A percentile compares a stretch with the other conserved stretches of the same genome.
Evolutionary conservation across 2,329 filamentous ascomycete genomes (phyloP).

Genomic region (Shiraia bambusicola): DNA sequence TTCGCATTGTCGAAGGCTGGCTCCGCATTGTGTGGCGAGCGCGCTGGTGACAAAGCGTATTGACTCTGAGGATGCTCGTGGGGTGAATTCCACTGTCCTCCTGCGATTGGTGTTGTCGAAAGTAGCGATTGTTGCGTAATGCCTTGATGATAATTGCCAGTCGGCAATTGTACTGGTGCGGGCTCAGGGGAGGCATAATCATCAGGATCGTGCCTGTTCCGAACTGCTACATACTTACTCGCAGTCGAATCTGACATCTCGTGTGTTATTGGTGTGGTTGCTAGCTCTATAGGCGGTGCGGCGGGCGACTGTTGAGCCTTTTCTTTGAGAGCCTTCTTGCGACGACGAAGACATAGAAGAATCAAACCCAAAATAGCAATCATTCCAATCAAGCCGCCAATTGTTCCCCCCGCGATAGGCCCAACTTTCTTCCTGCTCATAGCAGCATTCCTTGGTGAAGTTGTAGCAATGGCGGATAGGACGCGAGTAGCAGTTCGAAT

Average conservation of each 20-base stretch:
- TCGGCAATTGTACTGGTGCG: slow-evolving; percentile 22
- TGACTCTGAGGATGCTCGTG: background rate
- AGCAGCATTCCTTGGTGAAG: slow-evolving; percentile 8
- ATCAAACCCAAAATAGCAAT: slow-evolving; percentile 36
- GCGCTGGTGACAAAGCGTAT: background rate
- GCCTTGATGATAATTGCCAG: slow-evolving; percentile 21
- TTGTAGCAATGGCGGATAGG: slow-evolving; percentile 31
- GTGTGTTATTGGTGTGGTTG: slow-evolving; percentile 29
- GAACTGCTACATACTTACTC: slow-evolving; percentile 33
- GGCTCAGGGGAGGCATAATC: slow-evolving; percentile 14
- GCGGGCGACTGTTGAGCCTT: slow-evolving; percentile 5
- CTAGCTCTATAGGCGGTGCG: slow-evolving; percentile 36
- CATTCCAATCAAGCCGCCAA: slow-evolving; percentile 42
- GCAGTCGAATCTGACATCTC: slow-evolving; percentile 30
- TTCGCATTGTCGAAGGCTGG: background rate
- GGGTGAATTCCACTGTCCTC: background rate
- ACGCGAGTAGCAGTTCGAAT: slow-evolving; percentile 55
- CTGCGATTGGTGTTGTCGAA: background rate
- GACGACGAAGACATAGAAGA: slow-evolving; percentile 40
- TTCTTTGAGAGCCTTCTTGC: slow-evolving; percentile 35
- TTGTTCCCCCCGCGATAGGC: slow-evolving; percentile 45
- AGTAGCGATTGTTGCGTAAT: slow-evolving; percentile 7
- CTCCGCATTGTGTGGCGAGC: background rate
- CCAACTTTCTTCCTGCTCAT: slow-evolving; percentile 32
- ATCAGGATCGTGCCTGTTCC: slow-evolving; percentile 21